phyloP scores from a whole-genome alignment of 164 flowering plant genomes.

The Annona cherimola region DNA sequence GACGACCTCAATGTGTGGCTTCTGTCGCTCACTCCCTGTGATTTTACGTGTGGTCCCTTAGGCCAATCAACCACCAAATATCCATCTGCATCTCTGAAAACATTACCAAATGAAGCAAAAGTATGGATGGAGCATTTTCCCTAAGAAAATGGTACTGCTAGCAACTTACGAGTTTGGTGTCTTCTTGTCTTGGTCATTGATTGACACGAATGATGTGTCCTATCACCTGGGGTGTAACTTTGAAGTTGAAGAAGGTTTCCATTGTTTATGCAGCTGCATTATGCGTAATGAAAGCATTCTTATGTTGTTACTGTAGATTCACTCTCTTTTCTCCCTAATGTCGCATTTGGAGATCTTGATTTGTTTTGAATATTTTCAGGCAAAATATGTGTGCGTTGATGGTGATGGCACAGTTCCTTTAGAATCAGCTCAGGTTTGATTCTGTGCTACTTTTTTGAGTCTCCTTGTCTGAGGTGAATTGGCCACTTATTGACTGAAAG shows the following conservation, averaged over 20 bases:
- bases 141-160: too few species aligned
- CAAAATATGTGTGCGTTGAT: slow-evolving; percentile 68
- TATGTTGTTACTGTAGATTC: neutral
- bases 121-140: too few species aligned
- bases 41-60: too few species aligned
- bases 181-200: too few species aligned
- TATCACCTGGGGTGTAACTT: neutral
- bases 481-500: neutral
- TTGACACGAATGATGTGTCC: neutral
- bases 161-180: too few species aligned
- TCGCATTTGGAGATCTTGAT: neutral
- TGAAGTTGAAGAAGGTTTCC: too few species aligned
- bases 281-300: neutral
- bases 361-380: slow-evolving; percentile 34
- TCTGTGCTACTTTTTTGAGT: neutral
- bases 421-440: slow-evolving; percentile 88
- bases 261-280: too few species aligned
- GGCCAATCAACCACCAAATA: too few species aligned
- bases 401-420: slow-evolving; percentile 99
- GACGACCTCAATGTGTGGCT: too few species aligned
- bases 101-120: too few species aligned
- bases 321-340: neutral
- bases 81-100: too few species aligned
- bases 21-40: too few species aligned
- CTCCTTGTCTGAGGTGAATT: neutral